Base-by-base conservation (phyloP, 805 yeast genomes). In the Saccharomycopsis synnaedendra region DNA sequence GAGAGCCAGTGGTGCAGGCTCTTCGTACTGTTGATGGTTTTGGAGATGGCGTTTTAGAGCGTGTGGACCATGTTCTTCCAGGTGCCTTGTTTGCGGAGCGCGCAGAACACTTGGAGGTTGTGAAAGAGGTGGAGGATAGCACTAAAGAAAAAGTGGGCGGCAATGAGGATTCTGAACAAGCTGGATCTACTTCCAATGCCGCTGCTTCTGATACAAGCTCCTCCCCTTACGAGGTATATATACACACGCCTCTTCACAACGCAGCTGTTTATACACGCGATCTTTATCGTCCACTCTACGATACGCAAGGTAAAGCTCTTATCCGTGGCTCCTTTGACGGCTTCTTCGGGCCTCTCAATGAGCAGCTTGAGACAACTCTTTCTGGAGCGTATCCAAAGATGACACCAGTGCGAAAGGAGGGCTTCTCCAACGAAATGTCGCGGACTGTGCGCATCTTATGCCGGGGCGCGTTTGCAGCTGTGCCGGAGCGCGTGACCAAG, bases 251-350 rank as follows among this genome's bases (percentile, higher is more conserved):
- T 6, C 29, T 45, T 19, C 52, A 45, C 43, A 30, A 38, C 7
- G 19, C 31, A n/a, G 48, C 48, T 3, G 29, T 45, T 32, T 9
- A 9, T 8, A 43, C 32, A n/a, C 36, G 52, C 39, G 39, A 10
- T 9, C 27, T 30, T 31, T 48, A 48, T 27, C 29, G 48, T 19
- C 9, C 28, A n/a, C 57, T 77, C 39, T 72, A 74, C 59, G 78
- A 79, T 57, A 69, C 75, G 5, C 66, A 76, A 32, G 86, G 86
- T 29, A 77, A 76, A 57, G 82, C 85, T 39, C 59, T 80, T 44
- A 54, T 83, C 37, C 70, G 86, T 54, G 69, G 81, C n/a, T 71
- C 74, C 29, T 57, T 80, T 28, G 87, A 82, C 60, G 81, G 85
- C 3, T 35, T 80, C 8, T 65, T 83, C 42, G 69, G 67, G 36